Percentiles rank a stretch among this genome's conserved stretches.
Conservation (phyloP, 2,329 filamentous ascomycete species). For the Fusarium fujikuroi region DNA sequence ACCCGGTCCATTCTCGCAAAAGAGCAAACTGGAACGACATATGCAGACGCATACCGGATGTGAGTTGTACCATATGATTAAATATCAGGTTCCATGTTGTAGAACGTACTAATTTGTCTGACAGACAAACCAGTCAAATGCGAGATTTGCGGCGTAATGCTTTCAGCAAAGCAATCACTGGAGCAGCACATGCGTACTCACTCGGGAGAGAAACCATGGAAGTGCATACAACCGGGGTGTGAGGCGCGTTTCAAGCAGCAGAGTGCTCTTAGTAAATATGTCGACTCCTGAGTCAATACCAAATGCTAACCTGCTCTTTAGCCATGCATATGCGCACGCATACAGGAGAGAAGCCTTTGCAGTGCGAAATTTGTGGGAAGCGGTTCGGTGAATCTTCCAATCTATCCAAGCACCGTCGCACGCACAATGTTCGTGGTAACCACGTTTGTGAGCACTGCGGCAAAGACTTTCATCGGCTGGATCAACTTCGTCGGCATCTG, state of each 20-base stretch:
- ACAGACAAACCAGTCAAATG: constrained; percentile 70
- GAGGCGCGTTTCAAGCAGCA: constrained; percentile 72
- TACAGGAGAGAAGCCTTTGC: constrained; percentile 71
- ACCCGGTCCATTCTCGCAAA: constrained; percentile 64
- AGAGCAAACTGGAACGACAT: constrained; percentile 72
- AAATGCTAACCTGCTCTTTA: constrained; percentile 45
- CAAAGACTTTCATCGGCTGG: constrained; percentile 68
- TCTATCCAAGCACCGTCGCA: constrained; percentile 72
- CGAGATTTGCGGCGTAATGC: constrained; percentile 63
- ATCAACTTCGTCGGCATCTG: constrained; percentile 69
- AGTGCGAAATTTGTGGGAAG: constrained; percentile 68
- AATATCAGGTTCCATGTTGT: background rate
- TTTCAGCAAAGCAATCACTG: constrained; percentile 75
- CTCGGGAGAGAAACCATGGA: constrained; percentile 71
- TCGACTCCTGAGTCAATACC: background rate
- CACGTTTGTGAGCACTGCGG: constrained; percentile 64
- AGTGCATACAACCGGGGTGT: constrained; percentile 63
- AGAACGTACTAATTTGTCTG: constrained; percentile 15
- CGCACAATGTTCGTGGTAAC: constrained; percentile 64
- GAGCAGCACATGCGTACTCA: constrained; percentile 75
- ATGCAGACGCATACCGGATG: constrained; percentile 73
- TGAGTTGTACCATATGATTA: constrained; percentile 51
- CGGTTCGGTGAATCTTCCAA: constrained; percentile 74
- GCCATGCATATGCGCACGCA: constrained; percentile 76
- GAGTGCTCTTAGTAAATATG: constrained; percentile 69